Percentiles rank a stretch among this genome's conserved stretches.
These are phyloP conservation scores for Prunella vulgaris DNA, from an alignment of 257 asterid species.

Conservation along the genomic window DNA sequence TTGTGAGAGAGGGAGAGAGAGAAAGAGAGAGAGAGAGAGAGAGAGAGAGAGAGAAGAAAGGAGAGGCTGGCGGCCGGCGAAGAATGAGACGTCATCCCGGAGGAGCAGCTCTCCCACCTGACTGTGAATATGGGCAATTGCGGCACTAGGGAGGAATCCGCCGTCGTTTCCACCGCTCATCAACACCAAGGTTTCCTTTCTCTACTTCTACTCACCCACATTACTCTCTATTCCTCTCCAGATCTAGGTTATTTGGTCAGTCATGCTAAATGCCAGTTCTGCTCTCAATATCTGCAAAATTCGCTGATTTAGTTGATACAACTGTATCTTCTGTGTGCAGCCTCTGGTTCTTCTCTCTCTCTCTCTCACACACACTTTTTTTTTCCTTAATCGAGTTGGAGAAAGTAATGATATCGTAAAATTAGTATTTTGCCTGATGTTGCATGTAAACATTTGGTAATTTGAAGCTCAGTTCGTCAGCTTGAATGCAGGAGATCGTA, in stretches of 20 bases:
- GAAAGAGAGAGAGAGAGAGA: slow-evolving; percentile 4
- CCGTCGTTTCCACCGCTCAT: slow-evolving; percentile 88
- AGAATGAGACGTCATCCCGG: slow-evolving; percentile 44
- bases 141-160: slow-evolving; percentile 97
- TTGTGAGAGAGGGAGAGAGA: slow-evolving; percentile 14
- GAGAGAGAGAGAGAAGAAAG: slow-evolving; percentile 18
- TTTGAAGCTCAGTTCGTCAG: neutral
- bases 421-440: neutral
- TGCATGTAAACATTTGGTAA: neutral
- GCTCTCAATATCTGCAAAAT: neutral
- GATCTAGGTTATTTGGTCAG: slow-evolving; percentile 36
- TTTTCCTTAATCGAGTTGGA: neutral
- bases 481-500: slow-evolving; percentile 2
- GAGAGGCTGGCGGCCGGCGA: slow-evolving; percentile 29
- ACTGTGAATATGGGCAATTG: slow-evolving; percentile 77
- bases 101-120: slow-evolving; percentile 20
- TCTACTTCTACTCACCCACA: neutral
- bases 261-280: slow-evolving; percentile 12
- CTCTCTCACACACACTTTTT: no score
- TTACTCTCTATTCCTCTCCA: slow-evolving; percentile 20
- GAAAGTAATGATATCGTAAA: neutral
- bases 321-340: neutral
- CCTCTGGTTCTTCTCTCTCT: neutral
- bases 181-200: slow-evolving; percentile 52
- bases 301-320: neutral